These are phyloP conservation scores for Dictyostelium capitatum DNA, from an alignment of 78 protist genomes.

Conservation along the genomic window DNA sequence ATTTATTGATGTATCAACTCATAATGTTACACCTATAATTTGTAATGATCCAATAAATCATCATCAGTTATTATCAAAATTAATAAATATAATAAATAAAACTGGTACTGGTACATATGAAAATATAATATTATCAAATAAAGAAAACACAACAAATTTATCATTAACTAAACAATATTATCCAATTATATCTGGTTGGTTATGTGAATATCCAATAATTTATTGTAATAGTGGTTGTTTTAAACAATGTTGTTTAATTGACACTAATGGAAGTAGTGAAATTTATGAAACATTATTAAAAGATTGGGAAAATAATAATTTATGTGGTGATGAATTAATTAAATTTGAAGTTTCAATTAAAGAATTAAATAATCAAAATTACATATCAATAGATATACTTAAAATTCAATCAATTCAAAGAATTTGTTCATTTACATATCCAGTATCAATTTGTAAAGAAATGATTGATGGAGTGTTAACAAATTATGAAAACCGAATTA, in stretches of 20 bases:
- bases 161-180: not conserved
- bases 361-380: not conserved
- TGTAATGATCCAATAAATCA: not conserved
- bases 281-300: not conserved
- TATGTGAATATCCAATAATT: conserved; percentile 45
- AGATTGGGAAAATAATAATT: conserved; percentile 7
- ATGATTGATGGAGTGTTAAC: not conserved
- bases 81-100: not conserved
- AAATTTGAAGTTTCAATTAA: not conserved
- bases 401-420: conserved; percentile 10
- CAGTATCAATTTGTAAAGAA: not conserved
- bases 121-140: not conserved
- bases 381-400: not conserved
- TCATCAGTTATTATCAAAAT: not conserved
- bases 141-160: not conserved
- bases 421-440: not conserved
- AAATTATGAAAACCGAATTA: conserved; percentile 10
- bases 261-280: too few relatives aligned
- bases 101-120: not conserved
- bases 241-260: not conserved
- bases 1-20: conserved; percentile 3
- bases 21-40: not conserved
- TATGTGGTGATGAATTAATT: not conserved
- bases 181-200: conserved; percentile 49
- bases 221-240: conserved; percentile 32